Evolutionary conservation across 1,284 basidiomycete genomes (phyloP).

Genomic region (Sanguinoderma infundibulare): DNA sequence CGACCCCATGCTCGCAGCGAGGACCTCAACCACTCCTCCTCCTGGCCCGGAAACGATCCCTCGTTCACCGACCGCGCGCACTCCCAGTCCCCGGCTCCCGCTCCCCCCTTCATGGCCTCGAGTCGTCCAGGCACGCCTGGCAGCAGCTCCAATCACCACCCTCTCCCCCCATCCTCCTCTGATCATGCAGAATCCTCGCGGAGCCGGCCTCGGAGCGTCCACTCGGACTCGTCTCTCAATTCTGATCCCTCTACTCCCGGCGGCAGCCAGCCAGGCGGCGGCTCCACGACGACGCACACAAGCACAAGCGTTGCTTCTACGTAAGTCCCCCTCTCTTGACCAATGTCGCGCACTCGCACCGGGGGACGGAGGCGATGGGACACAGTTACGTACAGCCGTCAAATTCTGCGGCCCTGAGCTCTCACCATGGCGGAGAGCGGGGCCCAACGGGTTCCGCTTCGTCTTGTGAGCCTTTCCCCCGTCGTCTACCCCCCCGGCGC

Average conservation of each 20-base stretch:
- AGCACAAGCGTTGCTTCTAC: conserved; percentile 35
- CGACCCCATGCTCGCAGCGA: conserved; percentile 64
- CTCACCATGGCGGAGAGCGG: conserved; percentile 36
- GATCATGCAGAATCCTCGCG: conserved; percentile 50
- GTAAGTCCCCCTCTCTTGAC: conserved; percentile 28
- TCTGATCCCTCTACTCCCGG: conserved; percentile 50
- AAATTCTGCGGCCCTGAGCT: conserved; percentile 8
- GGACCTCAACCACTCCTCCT: conserved; percentile 63
- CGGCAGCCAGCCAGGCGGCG: conserved; percentile 49
- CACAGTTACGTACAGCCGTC: background rate
- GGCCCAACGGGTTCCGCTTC: background rate
- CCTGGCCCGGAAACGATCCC: conserved; percentile 28
- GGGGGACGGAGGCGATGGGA: background rate
- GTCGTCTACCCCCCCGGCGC: background rate
- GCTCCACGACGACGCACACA: conserved; percentile 50
- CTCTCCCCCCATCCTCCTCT: conserved; percentile 52
- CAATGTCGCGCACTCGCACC: conserved; percentile 35
- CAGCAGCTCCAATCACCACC: conserved; percentile 45
- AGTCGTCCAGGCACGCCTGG: conserved; percentile 60
- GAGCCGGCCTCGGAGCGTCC: conserved; percentile 46
- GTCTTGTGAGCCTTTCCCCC: background rate
- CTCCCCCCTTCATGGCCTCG: conserved; percentile 52
- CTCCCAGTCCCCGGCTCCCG: conserved; percentile 49
- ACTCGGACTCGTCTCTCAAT: conserved; percentile 52
- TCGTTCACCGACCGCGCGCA: conserved; percentile 28